A percentile compares a stretch with the other conserved stretches of the same genome.
Evolutionary conservation across 2,329 filamentous ascomycete genomes (phyloP).

Genomic region (Alternaria postmessia): DNA sequence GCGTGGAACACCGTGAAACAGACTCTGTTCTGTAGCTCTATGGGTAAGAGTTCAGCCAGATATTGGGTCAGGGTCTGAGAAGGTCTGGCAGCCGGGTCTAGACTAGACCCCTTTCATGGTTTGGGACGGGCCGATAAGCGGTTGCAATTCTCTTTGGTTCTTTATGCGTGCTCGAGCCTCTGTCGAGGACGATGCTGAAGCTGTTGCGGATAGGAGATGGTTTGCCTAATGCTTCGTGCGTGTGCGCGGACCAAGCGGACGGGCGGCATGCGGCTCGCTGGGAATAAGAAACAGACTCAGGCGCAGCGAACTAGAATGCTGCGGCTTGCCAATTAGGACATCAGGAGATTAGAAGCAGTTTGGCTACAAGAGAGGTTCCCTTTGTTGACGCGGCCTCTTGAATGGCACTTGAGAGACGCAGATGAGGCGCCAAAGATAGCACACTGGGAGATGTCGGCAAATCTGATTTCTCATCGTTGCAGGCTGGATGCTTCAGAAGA

Average conservation of each 20-base stretch:
- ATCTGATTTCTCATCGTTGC: neutral
- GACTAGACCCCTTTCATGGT: constrained; percentile 4
- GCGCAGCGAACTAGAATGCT: neutral
- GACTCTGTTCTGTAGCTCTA: constrained; percentile 1
- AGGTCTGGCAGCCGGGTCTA: neutral
- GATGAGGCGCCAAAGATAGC: neutral
- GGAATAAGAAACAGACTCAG: neutral
- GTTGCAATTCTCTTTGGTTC: neutral
- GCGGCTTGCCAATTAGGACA: neutral
- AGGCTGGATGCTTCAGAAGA: neutral
- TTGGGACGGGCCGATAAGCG: constrained; percentile 11
- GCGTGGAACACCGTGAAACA: constrained; percentile 7
- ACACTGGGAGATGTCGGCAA: neutral
- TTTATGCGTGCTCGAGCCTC: constrained; percentile 2
- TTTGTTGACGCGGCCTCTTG: constrained; percentile 1
- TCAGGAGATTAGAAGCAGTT: neutral
- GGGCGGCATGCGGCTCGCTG: constrained; percentile 1
- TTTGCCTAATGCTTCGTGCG: neutral
- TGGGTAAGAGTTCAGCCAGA: constrained; percentile 7
- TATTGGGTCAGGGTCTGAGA: neutral
- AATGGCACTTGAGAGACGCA: neutral
- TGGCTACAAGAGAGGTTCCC: neutral
- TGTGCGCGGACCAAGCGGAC: constrained; percentile 4
- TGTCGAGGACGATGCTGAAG: neutral
- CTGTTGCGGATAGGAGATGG: neutral